Percentiles rank a stretch among this genome's conserved stretches.
Conservation (phyloP, 768 basidiomycete genomes). For the Daedalea quercina region DNA sequence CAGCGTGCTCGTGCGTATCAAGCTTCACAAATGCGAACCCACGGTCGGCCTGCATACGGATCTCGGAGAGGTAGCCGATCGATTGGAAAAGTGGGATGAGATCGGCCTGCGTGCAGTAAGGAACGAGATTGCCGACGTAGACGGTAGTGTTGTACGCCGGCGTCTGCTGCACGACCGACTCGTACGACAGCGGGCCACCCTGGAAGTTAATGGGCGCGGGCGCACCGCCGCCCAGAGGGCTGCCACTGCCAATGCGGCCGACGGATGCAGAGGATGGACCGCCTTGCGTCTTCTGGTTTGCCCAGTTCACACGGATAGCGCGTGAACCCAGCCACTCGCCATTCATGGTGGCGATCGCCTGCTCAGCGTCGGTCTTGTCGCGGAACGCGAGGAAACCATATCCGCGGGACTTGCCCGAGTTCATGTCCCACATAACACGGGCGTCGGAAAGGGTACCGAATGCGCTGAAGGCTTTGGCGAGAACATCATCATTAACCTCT, state of each 20-base stretch:
- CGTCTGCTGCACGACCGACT: slow-evolving; percentile 89
- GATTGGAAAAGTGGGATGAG: slow-evolving; percentile 97
- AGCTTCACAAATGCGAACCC: slow-evolving; percentile 99
- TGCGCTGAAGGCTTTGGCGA: slow-evolving; percentile 93
- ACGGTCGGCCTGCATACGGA: slow-evolving; percentile 98
- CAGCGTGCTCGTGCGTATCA: slow-evolving; percentile 97
- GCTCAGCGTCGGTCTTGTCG: slow-evolving; percentile 98
- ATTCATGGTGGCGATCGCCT: slow-evolving; percentile 99
- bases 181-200: slow-evolving; percentile 85
- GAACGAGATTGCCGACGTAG: slow-evolving; percentile 97
- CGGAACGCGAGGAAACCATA: slow-evolving; percentile 98
- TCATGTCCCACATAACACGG: slow-evolving; percentile 99
- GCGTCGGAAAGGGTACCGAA: slow-evolving; percentile 97
- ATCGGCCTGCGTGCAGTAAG: slow-evolving; percentile 95
- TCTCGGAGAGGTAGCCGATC: slow-evolving; percentile 97
- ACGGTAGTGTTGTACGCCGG: slow-evolving; percentile 93
- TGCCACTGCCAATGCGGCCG: slow-evolving; percentile 6
- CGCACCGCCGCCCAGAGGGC: slow-evolving; percentile 32
- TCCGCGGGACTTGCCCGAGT: slow-evolving; percentile 95
- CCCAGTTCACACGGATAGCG: slow-evolving; percentile 99
- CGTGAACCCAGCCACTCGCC: slow-evolving; percentile 98
- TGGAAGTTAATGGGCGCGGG: slow-evolving; percentile 90
- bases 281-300: slow-evolving; percentile 97
- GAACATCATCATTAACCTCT: slow-evolving; percentile 96
- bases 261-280: slow-evolving; percentile 13